These are phyloP conservation scores for Populus pruinosa DNA, from an alignment of 345 rosid genomes.

Conservation along the genomic window DNA sequence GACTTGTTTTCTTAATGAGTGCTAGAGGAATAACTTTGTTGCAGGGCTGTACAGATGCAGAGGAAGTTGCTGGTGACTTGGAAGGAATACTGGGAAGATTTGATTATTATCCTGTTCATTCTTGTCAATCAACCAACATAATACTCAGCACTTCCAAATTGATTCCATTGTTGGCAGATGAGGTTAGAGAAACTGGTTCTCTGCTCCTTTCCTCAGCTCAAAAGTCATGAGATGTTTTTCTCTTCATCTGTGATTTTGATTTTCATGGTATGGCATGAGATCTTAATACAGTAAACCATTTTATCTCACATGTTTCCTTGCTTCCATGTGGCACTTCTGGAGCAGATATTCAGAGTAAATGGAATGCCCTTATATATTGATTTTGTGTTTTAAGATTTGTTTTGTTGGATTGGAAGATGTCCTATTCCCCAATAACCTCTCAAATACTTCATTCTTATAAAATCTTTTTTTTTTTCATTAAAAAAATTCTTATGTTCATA, in stretches of 20 bases:
- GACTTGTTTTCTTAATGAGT: conserved; percentile 14
- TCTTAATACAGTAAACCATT: not conserved
- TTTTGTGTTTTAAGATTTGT: no score
- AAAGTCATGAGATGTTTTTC: not conserved
- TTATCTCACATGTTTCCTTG: not conserved
- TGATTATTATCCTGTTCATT: conserved; percentile 30
- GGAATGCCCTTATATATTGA: no score
- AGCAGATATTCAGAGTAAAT: no score
- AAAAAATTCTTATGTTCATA: not conserved
- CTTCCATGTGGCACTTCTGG: no score
- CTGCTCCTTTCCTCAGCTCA: conserved; percentile 3
- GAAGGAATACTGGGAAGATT: conserved; percentile 30
- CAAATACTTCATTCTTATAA: no score
- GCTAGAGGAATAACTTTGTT: conserved; percentile 41
- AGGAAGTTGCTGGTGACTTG: conserved; percentile 38
- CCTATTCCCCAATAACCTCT: no score
- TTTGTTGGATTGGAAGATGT: no score
- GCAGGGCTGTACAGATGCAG: conserved; percentile 53
- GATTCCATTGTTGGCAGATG: conserved; percentile 19
- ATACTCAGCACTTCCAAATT: conserved; percentile 36
- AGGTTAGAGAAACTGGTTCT: conserved; percentile 47
- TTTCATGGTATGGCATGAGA: not conserved
- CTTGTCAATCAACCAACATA: conserved; percentile 36
- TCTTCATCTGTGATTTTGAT: not conserved
- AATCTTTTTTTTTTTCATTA: no score